Evolutionary conservation across 495 filamentous ascomycete genomes (phyloP).

Genomic region (Amniculicola lignicola): DNA sequence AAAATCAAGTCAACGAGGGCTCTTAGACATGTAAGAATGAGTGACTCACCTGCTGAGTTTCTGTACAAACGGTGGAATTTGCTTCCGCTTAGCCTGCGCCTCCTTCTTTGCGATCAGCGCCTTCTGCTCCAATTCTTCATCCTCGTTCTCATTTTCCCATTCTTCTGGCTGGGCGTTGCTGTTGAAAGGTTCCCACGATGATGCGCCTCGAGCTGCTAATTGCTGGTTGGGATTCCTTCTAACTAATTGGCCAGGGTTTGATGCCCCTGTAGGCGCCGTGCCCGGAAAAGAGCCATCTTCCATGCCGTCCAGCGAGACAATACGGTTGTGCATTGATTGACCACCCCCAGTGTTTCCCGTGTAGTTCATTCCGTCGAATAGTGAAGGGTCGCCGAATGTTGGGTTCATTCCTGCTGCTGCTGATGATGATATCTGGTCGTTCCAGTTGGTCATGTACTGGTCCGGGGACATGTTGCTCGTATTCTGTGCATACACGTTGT

Average conservation of each 20-base stretch:
- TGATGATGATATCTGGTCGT: conserved; percentile 14
- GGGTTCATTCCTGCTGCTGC: conserved; percentile 2
- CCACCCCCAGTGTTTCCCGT: neutral
- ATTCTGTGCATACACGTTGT: conserved; percentile 8
- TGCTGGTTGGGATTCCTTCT: conserved; percentile 33
- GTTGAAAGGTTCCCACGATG: conserved; percentile 22
- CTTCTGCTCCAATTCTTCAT: conserved; percentile 72
- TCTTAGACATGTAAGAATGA: neutral
- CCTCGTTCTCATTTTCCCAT: conserved; percentile 54
- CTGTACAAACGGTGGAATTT: conserved; percentile 97
- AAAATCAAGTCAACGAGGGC: neutral
- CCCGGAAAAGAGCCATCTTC: conserved; percentile 12
- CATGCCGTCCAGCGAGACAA: conserved; percentile 27
- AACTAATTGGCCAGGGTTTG: conserved; percentile 27
- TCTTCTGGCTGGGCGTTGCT: conserved; percentile 1
- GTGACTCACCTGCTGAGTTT: conserved; percentile 86
- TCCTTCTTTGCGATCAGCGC: conserved; percentile 76
- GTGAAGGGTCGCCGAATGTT: conserved; percentile 15
- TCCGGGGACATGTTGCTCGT: conserved; percentile 9
- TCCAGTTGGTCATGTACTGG: conserved; percentile 22
- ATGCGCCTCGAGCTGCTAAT: conserved; percentile 24
- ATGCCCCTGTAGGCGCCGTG: neutral
- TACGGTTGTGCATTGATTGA: conserved; percentile 16
- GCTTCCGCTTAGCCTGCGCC: conserved; percentile 79
- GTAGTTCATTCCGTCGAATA: conserved; percentile 21